Base-by-base conservation (phyloP, 768 basidiomycete genomes). In the Suillus cothurnatus region DNA sequence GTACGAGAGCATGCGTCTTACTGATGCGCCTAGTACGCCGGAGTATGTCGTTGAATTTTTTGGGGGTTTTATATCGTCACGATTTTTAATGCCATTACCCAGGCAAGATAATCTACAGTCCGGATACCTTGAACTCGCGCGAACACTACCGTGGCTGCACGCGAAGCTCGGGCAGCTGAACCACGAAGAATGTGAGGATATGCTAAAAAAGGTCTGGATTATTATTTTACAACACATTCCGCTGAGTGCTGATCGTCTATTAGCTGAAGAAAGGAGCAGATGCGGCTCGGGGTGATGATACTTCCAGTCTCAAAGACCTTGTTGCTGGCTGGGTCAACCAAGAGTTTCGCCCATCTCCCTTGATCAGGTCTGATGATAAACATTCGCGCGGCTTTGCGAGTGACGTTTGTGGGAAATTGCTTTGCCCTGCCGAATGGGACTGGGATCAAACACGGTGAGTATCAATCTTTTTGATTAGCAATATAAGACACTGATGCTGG, bases 211-310 rank as follows among this genome's bases (percentile, higher is more conserved):
- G 7, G 59, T 61, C 15, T 7, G 32, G 5, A 36, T n/a, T 32
- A 7, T 23, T 39, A 6, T 41, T 61, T n/a, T 1, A n/a, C 21
- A 45, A 45, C 21, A 11, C 19, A 19, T 6, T 41, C 7, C n/a
- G n/a, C n/a, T n/a, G n/a, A n/a, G 7, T 41, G 9, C 9, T 32
- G n/a, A 61, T 23, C 1, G 3, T 12, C 43, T 61, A 31, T 7
- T 32, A 61, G 59, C 59, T 61, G 31, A 21, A 31, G 3, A 61
- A 43, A 41, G 59, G 34, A 6, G 59, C 59, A 0, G 59, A 61
- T 1, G 39, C 39, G 4, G 59, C 59, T 4, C 32, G 39, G 1
- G 38, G 59, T 3, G 59, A 61, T 6, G 39, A 61, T 6, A 41
- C 59, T 0, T 61, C 59, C 14, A 5, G 23, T 17, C 38, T 61